These are phyloP conservation scores for Nothophytophthora sp. DNA, from an alignment of 352 stramenopile species.

Conservation along the genomic window DNA sequence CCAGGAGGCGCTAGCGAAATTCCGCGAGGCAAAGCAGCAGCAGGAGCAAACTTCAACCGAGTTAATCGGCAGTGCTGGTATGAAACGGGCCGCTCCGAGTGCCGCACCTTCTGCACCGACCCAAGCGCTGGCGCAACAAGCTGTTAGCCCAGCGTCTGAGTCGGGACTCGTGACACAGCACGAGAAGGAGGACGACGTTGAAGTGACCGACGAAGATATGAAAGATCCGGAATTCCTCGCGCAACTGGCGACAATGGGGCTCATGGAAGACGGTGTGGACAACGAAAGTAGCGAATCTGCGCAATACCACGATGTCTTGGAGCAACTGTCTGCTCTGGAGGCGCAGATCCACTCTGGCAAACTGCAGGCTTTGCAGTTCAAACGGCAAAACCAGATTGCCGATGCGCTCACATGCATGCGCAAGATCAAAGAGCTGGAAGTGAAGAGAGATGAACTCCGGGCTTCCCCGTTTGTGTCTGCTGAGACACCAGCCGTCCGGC, in stretches of 20 bases:
- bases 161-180: conserved; percentile 9
- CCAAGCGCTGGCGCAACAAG: neutral
- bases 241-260: conserved; percentile 53
- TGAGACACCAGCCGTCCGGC: neutral
- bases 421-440: conserved; percentile 60
- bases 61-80: neutral
- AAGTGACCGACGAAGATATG: conserved; percentile 84
- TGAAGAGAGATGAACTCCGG: conserved; percentile 19
- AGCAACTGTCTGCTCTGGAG: conserved; percentile 35
- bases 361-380: conserved; percentile 46
- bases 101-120: neutral
- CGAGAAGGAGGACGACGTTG: conserved; percentile 36
- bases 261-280: conserved; percentile 25
- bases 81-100: neutral
- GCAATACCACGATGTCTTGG: conserved; percentile 7
- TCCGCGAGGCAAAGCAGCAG: conserved; percentile 61
- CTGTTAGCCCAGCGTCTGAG: neutral
- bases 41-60: conserved; percentile 27
- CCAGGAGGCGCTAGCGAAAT: conserved; percentile 51
- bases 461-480: conserved; percentile 2
- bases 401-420: conserved; percentile 62
- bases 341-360: conserved; percentile 51
- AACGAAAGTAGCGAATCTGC: neutral
- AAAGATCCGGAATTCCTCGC: conserved; percentile 65
- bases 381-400: conserved; percentile 54